Percentiles rank a stretch among this genome's conserved stretches.
Conservation (phyloP, 2,329 filamentous ascomycete genomes). For the Dactylonectria macrodidyma region DNA sequence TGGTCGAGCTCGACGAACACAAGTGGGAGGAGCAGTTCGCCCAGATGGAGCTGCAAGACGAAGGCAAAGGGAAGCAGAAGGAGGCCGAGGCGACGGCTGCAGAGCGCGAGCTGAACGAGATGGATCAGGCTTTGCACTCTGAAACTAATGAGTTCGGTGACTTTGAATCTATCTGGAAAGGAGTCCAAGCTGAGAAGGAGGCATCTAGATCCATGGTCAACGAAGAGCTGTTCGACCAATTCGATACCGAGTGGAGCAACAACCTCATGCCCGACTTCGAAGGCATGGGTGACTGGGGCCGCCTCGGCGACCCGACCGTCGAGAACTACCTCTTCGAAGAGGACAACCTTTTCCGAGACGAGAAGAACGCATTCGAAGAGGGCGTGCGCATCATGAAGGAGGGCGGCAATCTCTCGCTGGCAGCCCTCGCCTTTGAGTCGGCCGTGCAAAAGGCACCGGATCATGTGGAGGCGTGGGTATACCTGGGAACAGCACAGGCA, state of each 20-base stretch:
- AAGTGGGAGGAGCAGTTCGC: slow-evolving; percentile 98
- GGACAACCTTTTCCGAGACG: slow-evolving; percentile 88
- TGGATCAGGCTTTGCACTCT: slow-evolving; percentile 79
- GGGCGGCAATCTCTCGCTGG: slow-evolving; percentile 93
- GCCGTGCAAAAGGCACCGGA: slow-evolving; percentile 91
- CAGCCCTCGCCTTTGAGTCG: slow-evolving; percentile 94
- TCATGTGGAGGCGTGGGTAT: slow-evolving; percentile 94
- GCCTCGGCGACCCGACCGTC: slow-evolving; percentile 81
- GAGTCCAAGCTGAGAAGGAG: slow-evolving; percentile 83
- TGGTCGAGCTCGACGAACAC: slow-evolving; percentile 93
- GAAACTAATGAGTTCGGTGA: slow-evolving; percentile 85
- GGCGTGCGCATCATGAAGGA: slow-evolving; percentile 93
- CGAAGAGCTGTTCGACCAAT: slow-evolving; percentile 75
- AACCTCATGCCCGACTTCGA: slow-evolving; percentile 71
- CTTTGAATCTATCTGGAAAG: slow-evolving; percentile 91
- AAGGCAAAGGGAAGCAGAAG: slow-evolving; percentile 66
- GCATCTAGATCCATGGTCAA: slow-evolving; percentile 80
- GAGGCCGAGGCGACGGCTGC: slow-evolving; percentile 79
- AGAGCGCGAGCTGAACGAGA: slow-evolving; percentile 88
- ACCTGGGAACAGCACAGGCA: slow-evolving; percentile 91
- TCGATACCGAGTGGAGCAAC: slow-evolving; percentile 85
- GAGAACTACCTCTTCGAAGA: slow-evolving; percentile 96
- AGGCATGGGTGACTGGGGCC: slow-evolving; percentile 73
- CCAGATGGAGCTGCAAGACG: slow-evolving; percentile 81
- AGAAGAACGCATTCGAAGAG: slow-evolving; percentile 90